These are phyloP conservation scores for Yamadazyma aaseri DNA, from an alignment of 1,139 yeast species.

Conservation along the genomic window DNA sequence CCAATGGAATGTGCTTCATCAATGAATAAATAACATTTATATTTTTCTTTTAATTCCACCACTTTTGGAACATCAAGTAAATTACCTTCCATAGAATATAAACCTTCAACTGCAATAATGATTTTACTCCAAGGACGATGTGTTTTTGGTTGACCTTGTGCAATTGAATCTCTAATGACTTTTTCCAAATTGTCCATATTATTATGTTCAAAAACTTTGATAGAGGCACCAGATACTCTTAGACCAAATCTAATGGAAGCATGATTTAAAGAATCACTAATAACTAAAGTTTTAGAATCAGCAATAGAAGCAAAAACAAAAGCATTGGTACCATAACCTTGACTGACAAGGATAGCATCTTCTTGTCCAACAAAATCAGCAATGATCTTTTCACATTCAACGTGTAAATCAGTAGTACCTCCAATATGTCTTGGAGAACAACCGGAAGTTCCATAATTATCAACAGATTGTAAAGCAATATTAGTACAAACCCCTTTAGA, in stretches of 20 bases:
- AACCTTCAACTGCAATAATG: conserved; percentile 89
- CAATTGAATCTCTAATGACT: conserved; percentile 79
- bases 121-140: conserved; percentile 98
- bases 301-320: conserved; percentile 79
- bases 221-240: conserved; percentile 89
- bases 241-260: conserved; percentile 95
- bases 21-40: conserved; percentile 85
- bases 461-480: conserved; percentile 60
- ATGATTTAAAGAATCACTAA: conserved; percentile 92
- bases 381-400: conserved; percentile 68
- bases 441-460: conserved; percentile 70
- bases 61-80: conserved; percentile 81
- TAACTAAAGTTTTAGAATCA: conserved; percentile 84
- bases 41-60: conserved; percentile 74
- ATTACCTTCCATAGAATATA: conserved; percentile 98
- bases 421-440: conserved; percentile 74
- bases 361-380: conserved; percentile 92
- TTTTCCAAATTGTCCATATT: conserved; percentile 82
- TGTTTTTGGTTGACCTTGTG: conserved; percentile 94
- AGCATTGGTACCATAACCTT: conserved; percentile 98
- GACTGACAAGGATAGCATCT: conserved; percentile 79
- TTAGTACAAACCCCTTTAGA: conserved; percentile 91
- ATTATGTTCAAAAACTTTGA: conserved; percentile 89
- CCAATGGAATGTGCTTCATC: conserved; percentile 99
- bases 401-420: conserved; percentile 79